Evolutionary conservation across 2,329 filamentous ascomycete species (phyloP), one percentile per base, ranked within the genome.

Genomic region (Fusarium protoensiforme): DNA sequence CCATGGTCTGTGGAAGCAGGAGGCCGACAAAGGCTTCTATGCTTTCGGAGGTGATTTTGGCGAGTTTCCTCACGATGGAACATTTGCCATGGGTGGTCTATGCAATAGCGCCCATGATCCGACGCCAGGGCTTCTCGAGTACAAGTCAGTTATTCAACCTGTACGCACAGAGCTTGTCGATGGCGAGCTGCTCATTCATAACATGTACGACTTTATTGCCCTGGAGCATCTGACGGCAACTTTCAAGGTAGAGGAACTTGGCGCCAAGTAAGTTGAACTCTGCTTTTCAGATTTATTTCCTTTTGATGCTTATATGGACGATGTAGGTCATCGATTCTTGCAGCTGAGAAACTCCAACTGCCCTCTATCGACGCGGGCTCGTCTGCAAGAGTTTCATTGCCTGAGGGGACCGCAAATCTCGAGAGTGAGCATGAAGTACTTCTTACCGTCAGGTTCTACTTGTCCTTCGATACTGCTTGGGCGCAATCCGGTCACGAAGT

Each of bases 21-120:
- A 64, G 10, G 36, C n/a, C 16, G 46, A 31, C 14, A n/a, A 9
- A 2, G 24, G 24, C 7, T 67, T 58, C 27, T 64, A 64, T 31
- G 89, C 83, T 1, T 91, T 90, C 62, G 89, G 89, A 5, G 89
- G 89, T 5, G 89, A 91, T 75, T 91, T 90, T 78, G 87, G 86
- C 16, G 89, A 91, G 64, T 81, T 85, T 3, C 89, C 88, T 0
- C 89, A 91, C 73, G 90, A 91, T 75, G 83, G 83, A 11, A 89
- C 87, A 65, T 91, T 91, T 69, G 84, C 89, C 58, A 85, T 90
- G 82, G 88, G 90, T 68, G 88, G 88, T 5, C 81, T 90, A 10
- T 39, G 53, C 18, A 59, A 39, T 22, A 64, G 59, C 14, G 36
- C 63, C 13, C 65, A 67, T 73, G 83, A 80, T n/a, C 29, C 54